Evolutionary conservation across 2,329 filamentous ascomycete species (phyloP).

Genomic region (Stachybotrys chartarum): DNA sequence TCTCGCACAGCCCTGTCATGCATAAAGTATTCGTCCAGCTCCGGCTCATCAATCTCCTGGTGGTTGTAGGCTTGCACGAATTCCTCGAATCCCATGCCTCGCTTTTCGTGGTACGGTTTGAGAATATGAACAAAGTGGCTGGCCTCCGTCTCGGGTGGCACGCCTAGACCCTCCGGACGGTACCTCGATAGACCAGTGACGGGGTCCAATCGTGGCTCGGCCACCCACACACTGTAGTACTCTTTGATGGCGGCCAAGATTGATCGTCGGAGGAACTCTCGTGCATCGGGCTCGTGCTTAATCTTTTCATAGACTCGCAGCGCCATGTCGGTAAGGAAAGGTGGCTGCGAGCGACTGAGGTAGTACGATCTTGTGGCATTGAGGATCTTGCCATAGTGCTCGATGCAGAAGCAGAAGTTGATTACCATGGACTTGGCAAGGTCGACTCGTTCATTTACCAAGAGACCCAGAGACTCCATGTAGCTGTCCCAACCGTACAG

Average conservation of each 20-base stretch:
- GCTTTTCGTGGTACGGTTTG: slow-evolving; percentile 74
- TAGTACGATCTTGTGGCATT: slow-evolving; percentile 98
- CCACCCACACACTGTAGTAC: slow-evolving; percentile 84
- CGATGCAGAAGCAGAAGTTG: slow-evolving; percentile 97
- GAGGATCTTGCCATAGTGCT: slow-evolving; percentile 96
- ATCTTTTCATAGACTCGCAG: slow-evolving; percentile 90
- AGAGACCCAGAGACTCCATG: slow-evolving; percentile 88
- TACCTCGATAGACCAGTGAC: slow-evolving; percentile 78
- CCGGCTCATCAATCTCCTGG: slow-evolving; percentile 68
- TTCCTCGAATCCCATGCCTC: slow-evolving; percentile 72
- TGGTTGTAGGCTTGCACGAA: slow-evolving; percentile 88
- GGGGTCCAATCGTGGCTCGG: slow-evolving; percentile 68
- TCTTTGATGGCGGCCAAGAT: slow-evolving; percentile 94
- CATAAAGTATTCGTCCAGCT: slow-evolving; percentile 90
- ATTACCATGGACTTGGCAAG: slow-evolving; percentile 89
- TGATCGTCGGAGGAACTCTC: slow-evolving; percentile 73
- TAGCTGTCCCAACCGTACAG: slow-evolving; percentile 99
- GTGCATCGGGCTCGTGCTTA: slow-evolving; percentile 71
- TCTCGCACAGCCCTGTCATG: slow-evolving; percentile 95
- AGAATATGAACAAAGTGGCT: slow-evolving; percentile 81
- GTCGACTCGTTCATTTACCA: slow-evolving; percentile 78
- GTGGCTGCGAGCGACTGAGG: slow-evolving; percentile 85
- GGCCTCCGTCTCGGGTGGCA: slow-evolving; percentile 87
- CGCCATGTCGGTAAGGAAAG: slow-evolving; percentile 96
- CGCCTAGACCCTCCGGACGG: slow-evolving; percentile 72